Percentiles rank a stretch among this genome's conserved stretches.
phyloP scores from a whole-genome alignment of 1,139 yeast species.

The Trichomonascaceae sp. region DNA sequence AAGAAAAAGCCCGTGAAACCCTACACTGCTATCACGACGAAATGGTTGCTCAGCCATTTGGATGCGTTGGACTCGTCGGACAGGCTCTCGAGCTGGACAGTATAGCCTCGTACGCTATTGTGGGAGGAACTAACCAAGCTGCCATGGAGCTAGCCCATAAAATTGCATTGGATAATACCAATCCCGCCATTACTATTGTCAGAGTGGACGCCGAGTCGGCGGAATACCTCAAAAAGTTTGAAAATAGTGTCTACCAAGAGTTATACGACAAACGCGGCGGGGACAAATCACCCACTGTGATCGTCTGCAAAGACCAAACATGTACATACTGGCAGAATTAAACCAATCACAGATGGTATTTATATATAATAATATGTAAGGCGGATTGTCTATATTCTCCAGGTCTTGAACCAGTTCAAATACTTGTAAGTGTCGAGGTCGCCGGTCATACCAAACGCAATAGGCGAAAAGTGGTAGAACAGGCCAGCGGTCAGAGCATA shows the following conservation, averaged over 20 bases:
- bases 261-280: conserved; percentile 13
- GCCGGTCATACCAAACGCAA: conserved; percentile 88
- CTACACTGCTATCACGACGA: conserved; percentile 21
- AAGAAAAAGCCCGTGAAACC: conserved; percentile 14
- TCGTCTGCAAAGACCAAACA: conserved; percentile 12
- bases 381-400: conserved; percentile 40
- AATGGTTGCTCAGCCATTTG: conserved; percentile 23
- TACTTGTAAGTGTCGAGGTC: conserved; percentile 53
- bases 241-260: conserved; percentile 12
- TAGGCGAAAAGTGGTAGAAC: conserved; percentile 61
- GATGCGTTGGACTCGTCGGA: conserved; percentile 19
- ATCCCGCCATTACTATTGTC: conserved; percentile 11
- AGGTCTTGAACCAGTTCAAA: conserved; percentile 61
- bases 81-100: conserved; percentile 9
- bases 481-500: conserved; percentile 49
- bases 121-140: conserved; percentile 13
- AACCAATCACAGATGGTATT: conserved; percentile 1
- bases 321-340: too few species aligned
- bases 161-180: too few species aligned
- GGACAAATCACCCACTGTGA: conserved; percentile 9
- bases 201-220: conserved; percentile 11
- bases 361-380: conserved; percentile 4
- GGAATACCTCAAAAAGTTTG: conserved; percentile 7
- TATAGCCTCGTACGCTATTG: conserved; percentile 2
- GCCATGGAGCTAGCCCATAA: conserved; percentile 5